phyloP scores from a whole-genome alignment of 2,329 filamentous ascomycete genomes.

The Verticillium longisporum region DNA sequence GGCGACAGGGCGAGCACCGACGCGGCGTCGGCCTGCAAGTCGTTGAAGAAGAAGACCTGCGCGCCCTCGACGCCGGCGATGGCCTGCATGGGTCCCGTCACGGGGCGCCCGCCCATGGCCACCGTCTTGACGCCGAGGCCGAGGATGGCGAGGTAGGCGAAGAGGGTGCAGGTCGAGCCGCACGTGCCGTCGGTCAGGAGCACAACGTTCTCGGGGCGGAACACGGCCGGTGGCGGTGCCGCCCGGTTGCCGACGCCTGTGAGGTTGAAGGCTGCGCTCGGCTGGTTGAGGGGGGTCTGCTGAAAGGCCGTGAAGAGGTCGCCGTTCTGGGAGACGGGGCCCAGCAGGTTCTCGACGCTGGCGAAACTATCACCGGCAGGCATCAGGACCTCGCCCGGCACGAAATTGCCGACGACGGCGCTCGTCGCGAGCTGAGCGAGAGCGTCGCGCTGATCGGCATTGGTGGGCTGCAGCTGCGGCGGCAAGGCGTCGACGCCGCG shows the following conservation, averaged over 20 bases:
- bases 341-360: slow-evolving; percentile 21
- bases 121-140: slow-evolving; percentile 40
- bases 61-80: slow-evolving; percentile 41
- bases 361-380: slow-evolving; percentile 25
- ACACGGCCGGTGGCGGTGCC: slow-evolving; percentile 36
- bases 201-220: slow-evolving; percentile 44
- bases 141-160: slow-evolving; percentile 45
- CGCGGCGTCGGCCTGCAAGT: slow-evolving; percentile 18
- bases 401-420: slow-evolving; percentile 34
- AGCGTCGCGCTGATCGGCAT: slow-evolving; percentile 17
- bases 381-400: slow-evolving; percentile 40
- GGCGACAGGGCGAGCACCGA: slow-evolving; percentile 17
- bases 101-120: slow-evolving; percentile 38
- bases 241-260: slow-evolving; percentile 32
- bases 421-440: slow-evolving; percentile 40
- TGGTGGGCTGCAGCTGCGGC: slow-evolving; percentile 19
- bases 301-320: slow-evolving; percentile 42
- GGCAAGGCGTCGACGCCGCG: slow-evolving; percentile 24
- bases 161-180: slow-evolving; percentile 47
- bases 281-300: slow-evolving; percentile 31
- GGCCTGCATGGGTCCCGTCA: slow-evolving; percentile 38
- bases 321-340: slow-evolving; percentile 26
- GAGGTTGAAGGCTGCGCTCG: slow-evolving; percentile 28
- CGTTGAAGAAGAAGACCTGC: slow-evolving; percentile 23
- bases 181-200: slow-evolving; percentile 49